These are phyloP conservation scores for Microdochium paspali DNA, from an alignment of 2,329 filamentous ascomycete genomes.

Conservation along the genomic window DNA sequence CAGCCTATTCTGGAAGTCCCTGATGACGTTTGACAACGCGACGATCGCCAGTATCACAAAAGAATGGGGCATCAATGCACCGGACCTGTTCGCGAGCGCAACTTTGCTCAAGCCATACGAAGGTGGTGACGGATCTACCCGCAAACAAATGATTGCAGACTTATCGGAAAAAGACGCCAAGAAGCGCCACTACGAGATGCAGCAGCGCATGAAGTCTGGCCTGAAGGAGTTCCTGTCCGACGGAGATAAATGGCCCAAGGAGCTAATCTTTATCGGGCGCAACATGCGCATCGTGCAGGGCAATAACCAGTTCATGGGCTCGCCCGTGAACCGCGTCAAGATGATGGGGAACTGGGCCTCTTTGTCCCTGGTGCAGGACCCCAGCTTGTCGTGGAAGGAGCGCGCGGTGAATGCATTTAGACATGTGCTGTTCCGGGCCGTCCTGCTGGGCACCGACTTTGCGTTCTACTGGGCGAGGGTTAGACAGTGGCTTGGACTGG, in stretches of 20 bases:
- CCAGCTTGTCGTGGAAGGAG: conserved; percentile 51
- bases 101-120: conserved; percentile 87
- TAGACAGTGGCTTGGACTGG: conserved; percentile 65
- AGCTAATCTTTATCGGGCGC: conserved; percentile 84
- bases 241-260: conserved; percentile 80
- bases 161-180: conserved; percentile 47
- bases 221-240: conserved; percentile 65
- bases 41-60: conserved; percentile 64
- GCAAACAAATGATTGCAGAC: conserved; percentile 55
- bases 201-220: conserved; percentile 66
- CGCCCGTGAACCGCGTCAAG: conserved; percentile 86
- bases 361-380: conserved; percentile 69
- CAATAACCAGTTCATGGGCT: conserved; percentile 85
- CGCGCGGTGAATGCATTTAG: conserved; percentile 61
- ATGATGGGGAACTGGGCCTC: conserved; percentile 89
- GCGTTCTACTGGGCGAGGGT: conserved; percentile 76
- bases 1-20: conserved; percentile 81
- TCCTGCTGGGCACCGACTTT: conserved; percentile 68
- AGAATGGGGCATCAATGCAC: conserved; percentile 79
- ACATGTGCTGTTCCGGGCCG: conserved; percentile 73
- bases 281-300: conserved; percentile 90
- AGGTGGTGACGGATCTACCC: conserved; percentile 65
- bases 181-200: conserved; percentile 84
- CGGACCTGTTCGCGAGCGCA: conserved; percentile 84
- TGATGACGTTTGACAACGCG: conserved; percentile 87